Evolutionary conservation across 345 rosid species (phyloP).

Genomic region (Fremontodendron californicum): DNA sequence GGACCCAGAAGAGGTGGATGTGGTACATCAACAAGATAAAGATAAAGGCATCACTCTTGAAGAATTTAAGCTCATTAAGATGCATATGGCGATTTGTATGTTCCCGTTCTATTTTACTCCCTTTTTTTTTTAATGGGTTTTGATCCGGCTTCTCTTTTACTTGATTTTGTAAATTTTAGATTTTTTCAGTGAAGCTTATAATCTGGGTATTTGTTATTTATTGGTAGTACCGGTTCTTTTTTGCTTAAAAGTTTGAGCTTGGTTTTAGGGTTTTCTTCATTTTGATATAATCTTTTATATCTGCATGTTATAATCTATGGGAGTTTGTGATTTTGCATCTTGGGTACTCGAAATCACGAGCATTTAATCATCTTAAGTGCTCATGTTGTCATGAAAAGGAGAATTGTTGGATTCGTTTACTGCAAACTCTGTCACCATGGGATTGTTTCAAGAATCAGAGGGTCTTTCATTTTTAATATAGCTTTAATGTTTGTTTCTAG

Average conservation of each 20-base stretch:
- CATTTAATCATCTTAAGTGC: not conserved
- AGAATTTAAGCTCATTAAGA: slow-evolving; percentile 82
- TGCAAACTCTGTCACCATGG: not conserved
- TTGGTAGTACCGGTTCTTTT: not conserved
- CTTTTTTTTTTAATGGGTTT: not conserved
- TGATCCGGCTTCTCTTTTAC: not conserved
- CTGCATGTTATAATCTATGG: not conserved
- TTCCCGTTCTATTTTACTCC: not conserved
- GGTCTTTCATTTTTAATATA: not conserved
- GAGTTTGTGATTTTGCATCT: not conserved
- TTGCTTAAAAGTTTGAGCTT: not conserved
- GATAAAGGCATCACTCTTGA: slow-evolving; percentile 80
- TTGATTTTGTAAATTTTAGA: not conserved
- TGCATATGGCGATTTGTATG: slow-evolving; percentile 82
- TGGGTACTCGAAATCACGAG: too few relatives aligned
- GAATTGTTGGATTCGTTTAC: not conserved
- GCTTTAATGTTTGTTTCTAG: not conserved
- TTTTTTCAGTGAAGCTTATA: not conserved
- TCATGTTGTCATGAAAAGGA: not conserved
- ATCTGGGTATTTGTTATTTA: not conserved
- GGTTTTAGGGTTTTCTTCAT: slow-evolving; percentile 10
- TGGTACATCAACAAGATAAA: slow-evolving; percentile 63
- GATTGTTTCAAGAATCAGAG: not conserved
- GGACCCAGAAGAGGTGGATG: slow-evolving; percentile 83
- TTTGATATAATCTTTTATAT: not conserved